Conservation (phyloP, 805 yeast species). For the Ogataea parapolymorpha region DNA sequence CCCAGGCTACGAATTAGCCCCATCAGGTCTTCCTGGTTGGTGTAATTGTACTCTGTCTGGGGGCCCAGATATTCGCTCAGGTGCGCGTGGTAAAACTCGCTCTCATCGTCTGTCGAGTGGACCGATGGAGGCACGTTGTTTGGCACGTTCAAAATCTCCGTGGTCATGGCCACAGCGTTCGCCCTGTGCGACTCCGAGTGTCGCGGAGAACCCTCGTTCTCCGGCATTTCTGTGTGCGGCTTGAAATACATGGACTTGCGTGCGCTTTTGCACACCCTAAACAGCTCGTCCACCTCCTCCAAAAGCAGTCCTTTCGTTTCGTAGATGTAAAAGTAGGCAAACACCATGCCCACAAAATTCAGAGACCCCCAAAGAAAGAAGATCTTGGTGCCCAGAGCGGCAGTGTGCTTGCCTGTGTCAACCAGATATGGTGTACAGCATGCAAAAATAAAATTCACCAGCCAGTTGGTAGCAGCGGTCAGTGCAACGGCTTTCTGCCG, state of each 20-base stretch:
- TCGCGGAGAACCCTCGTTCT: constrained; percentile 1
- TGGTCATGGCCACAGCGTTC: constrained; percentile 19
- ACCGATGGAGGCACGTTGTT: constrained; percentile 39
- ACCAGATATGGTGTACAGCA: constrained; percentile 71
- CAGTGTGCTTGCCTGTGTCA: constrained; percentile 64
- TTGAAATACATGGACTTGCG: constrained; percentile 45
- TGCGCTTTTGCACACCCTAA: constrained; percentile 56
- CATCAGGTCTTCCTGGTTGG: constrained; percentile 29
- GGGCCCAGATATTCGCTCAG: constrained; percentile 2
- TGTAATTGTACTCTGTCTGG: constrained; percentile 22
- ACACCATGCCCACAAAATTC: constrained; percentile 54
- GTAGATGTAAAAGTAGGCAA: constrained; percentile 65
- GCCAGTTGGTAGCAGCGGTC: constrained; percentile 78
- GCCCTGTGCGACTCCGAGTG: neutral
- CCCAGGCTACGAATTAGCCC: constrained; percentile 26
- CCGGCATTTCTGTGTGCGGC: constrained; percentile 13
- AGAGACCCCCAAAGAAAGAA: constrained; percentile 80
- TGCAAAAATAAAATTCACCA: constrained; percentile 73
- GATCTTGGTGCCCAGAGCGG: constrained; percentile 65
- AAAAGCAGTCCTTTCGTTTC: constrained; percentile 78
- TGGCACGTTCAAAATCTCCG: constrained; percentile 32
- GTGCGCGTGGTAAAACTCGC: constrained; percentile 3
- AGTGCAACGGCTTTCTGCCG: constrained; percentile 76
- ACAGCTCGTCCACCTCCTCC: constrained; percentile 80
- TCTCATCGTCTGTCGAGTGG: constrained; percentile 32